These are phyloP conservation scores for Ramalina peruviana DNA, from an alignment of 495 filamentous ascomycete species.

Conservation along the genomic window DNA sequence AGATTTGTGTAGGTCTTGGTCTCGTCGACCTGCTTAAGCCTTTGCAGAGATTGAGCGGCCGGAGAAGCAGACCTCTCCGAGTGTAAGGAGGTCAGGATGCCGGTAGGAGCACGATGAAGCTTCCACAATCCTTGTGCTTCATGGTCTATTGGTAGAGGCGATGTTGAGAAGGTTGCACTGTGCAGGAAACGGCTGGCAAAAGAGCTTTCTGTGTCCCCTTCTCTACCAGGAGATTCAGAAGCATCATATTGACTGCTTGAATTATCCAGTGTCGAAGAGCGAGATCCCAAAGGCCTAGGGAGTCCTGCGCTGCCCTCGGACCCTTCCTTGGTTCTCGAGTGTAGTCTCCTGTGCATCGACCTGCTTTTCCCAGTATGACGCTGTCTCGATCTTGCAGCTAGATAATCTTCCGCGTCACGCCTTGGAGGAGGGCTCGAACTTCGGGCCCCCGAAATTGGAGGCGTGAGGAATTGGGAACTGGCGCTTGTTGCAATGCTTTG, in stretches of 20 bases:
- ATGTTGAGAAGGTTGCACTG: neutral
- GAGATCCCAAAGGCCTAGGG: neutral
- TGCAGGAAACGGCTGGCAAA: neutral
- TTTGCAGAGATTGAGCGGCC: neutral
- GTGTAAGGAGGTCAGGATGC: neutral
- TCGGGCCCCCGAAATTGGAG: constrained; percentile 3
- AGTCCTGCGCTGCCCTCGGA: neutral
- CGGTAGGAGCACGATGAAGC: neutral
- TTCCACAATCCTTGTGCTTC: neutral
- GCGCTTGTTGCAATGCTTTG: constrained; percentile 7
- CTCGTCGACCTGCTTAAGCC: neutral
- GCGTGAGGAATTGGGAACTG: constrained; percentile 7
- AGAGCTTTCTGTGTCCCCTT: neutral
- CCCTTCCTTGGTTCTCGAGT: neutral
- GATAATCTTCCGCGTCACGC: constrained; percentile 10
- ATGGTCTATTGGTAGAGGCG: too few relatives aligned
- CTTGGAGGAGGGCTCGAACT: constrained; percentile 11
- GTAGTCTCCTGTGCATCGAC: neutral
- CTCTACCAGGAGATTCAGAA: neutral
- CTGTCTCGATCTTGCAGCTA: neutral
- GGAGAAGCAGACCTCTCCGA: neutral
- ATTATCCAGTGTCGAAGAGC: neutral
- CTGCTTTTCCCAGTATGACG: neutral
- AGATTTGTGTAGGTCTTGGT: neutral
- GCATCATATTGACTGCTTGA: neutral